Evolutionary conservation across 2,329 filamentous ascomycete species (phyloP).

Genomic region (Xylariaceae sp.): DNA sequence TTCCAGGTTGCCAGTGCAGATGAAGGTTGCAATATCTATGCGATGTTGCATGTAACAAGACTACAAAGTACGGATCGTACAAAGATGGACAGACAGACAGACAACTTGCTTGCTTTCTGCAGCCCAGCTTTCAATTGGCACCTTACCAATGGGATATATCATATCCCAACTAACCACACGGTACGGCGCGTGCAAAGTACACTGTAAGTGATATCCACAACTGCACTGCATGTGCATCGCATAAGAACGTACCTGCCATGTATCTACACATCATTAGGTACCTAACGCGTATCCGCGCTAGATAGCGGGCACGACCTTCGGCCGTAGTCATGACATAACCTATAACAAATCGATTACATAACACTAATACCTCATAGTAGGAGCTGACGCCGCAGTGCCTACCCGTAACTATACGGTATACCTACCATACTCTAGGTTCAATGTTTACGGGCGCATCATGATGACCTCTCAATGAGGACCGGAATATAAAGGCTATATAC

Average conservation of each 20-base stretch:
- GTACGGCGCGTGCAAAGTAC: too few relatives aligned
- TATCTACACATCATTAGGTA: too few relatives aligned
- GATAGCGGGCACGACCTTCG: too few relatives aligned
- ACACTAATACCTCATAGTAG: not conserved
- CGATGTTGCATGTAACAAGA: not conserved
- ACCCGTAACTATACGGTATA: too few relatives aligned
- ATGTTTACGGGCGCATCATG: not conserved
- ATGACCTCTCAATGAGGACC: not conserved
- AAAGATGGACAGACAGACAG: slow-evolving; percentile 3
- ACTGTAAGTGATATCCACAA: too few relatives aligned
- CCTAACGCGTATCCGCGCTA: too few relatives aligned
- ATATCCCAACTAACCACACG: too few relatives aligned
- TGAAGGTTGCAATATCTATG: not conserved
- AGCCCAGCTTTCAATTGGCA: not conserved
- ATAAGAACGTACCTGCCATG: too few relatives aligned
- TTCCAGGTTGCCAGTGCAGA: slow-evolving; percentile 5
- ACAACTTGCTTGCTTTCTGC: slow-evolving; percentile 3
- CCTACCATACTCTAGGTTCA: not conserved
- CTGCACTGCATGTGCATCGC: too few relatives aligned
- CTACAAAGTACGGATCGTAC: too few relatives aligned
- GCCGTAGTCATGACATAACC: not conserved
- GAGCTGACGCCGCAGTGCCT: not conserved
- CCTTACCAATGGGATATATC: not conserved
- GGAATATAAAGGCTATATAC: not conserved
- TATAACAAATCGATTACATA: not conserved